Evolutionary conservation across 2,329 filamentous ascomycete species (phyloP).

Genomic region (Stagonosporopsis chrysanthemi): DNA sequence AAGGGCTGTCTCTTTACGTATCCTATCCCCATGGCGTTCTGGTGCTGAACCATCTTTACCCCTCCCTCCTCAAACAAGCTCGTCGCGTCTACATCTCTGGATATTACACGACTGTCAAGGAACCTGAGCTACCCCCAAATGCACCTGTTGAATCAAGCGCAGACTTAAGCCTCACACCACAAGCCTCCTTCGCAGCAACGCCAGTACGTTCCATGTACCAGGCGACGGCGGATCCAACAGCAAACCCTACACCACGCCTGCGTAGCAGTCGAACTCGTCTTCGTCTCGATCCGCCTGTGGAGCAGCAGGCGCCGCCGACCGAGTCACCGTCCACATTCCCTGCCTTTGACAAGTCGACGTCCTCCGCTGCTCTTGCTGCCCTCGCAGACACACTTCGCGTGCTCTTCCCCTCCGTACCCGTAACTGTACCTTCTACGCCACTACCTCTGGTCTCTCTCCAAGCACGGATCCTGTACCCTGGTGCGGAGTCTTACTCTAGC

Average conservation of each 20-base stretch:
- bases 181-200: slow-evolving; percentile 23
- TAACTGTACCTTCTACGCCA: neutral
- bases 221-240: slow-evolving; percentile 2
- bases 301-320: neutral
- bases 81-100: slow-evolving; percentile 52
- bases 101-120: slow-evolving; percentile 39
- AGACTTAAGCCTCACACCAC: slow-evolving; percentile 23
- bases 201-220: slow-evolving; percentile 12
- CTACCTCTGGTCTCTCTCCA: slow-evolving; percentile 41
- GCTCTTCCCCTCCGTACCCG: slow-evolving; percentile 36
- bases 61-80: slow-evolving; percentile 51
- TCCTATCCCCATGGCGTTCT: slow-evolving; percentile 53
- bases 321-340: slow-evolving; percentile 18
- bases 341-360: slow-evolving; percentile 24
- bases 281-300: slow-evolving; percentile 24
- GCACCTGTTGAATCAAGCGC: slow-evolving; percentile 17
- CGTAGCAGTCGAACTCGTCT: slow-evolving; percentile 25
- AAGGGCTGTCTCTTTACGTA: slow-evolving; percentile 51
- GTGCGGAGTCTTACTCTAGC: slow-evolving; percentile 45
- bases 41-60: slow-evolving; percentile 49
- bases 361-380: slow-evolving; percentile 32
- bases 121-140: slow-evolving; percentile 1
- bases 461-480: slow-evolving; percentile 52
- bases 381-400: slow-evolving; percentile 45
- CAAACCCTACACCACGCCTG: slow-evolving; percentile 11